Base-by-base conservation (phyloP, 2,329 filamentous ascomycete species). In the Colletotrichum noveboracense region DNA sequence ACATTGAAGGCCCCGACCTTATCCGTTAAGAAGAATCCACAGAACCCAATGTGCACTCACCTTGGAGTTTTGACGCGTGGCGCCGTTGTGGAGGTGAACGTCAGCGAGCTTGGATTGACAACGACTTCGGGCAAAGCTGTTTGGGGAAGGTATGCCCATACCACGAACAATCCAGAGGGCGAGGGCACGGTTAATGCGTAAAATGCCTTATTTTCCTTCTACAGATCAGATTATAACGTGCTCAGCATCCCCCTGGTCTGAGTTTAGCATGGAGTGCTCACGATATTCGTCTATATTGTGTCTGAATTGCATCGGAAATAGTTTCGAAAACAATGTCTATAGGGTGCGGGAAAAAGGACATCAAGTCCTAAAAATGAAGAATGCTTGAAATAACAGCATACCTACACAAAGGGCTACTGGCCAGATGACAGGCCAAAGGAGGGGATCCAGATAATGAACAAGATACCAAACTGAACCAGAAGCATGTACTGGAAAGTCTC, bases 401-500 rank as follows among this genome's bases (percentile, higher is more conserved):
- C 32, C 32, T 13, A 34, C 3, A 32, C 12, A 14, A 34, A 34
- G 7, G 32, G 6, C 6, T 14, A 34, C n/a, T 7, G 43, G 43
- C 43, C 43, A 6, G 43, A 21, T 13, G 43, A 52, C 2, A 73
- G 28, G 5, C 48, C 68, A 5, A 65, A 65, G 0, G 74, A 76
- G 2, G 52, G 14, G 2, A 65, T 26, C 79, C 78, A 80, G 4
- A 79, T 28, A 9, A 77, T 65, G 7, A 79, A 70, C n/a, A 76
- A 62, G 10, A 65, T 69, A 26, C 58, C 56, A 24, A 80, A 78
- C n/a, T 79, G 78, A 26, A 65, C 77, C 7, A 81, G 77, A 21
- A 83, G 78, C 12, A 83, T 80, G 10, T 77, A 71, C 34, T 82
- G 80, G 32, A 87, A 87, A 0, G 84, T 79, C 3, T 79, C 79